A percentile compares a stretch with the other conserved stretches of the same genome.
phyloP scores from a whole-genome alignment of 2,329 filamentous ascomycete genomes.

The Trichoderma sp. region DNA sequence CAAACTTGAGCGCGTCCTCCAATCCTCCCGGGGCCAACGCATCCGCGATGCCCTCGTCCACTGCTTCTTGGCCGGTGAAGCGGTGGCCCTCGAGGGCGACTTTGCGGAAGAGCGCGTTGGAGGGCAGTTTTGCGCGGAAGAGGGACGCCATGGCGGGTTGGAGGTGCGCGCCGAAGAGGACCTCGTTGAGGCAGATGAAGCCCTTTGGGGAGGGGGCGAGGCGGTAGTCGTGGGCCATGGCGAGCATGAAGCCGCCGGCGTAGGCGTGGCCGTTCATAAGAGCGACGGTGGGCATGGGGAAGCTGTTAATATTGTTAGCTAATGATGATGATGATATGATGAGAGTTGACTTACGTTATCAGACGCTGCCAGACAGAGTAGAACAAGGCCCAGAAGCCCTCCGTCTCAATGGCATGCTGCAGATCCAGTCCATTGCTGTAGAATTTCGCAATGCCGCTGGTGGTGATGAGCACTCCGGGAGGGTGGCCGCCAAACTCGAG shows the following conservation, averaged over 20 bases:
- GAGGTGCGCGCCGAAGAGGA: constrained; percentile 78
- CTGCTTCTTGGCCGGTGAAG: constrained; percentile 65
- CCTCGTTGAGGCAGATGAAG: constrained; percentile 80
- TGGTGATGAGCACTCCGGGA: constrained; percentile 77
- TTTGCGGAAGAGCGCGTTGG: constrained; percentile 57
- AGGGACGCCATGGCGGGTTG: constrained; percentile 73
- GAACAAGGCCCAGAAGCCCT: constrained; percentile 65
- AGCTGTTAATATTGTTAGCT: constrained; percentile 44
- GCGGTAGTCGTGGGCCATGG: constrained; percentile 83
- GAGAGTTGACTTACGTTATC: constrained; percentile 37
- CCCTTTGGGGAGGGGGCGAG: constrained; percentile 72
- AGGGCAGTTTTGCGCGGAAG: constrained; percentile 70
- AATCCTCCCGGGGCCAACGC: constrained; percentile 59
- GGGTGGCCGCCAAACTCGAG: constrained; percentile 66
- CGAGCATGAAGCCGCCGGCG: constrained; percentile 79
- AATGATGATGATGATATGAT: background rate
- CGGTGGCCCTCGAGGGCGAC: constrained; percentile 75
- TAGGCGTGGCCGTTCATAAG: constrained; percentile 80
- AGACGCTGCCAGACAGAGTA: constrained; percentile 69
- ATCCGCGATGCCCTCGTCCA: constrained; percentile 71
- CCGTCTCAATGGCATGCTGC: constrained; percentile 62
- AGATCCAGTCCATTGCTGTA: constrained; percentile 85
- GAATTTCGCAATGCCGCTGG: constrained; percentile 75
- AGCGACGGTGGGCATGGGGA: constrained; percentile 82
- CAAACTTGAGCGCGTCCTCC: constrained; percentile 63